These are phyloP conservation scores for Lachnellula hyalina DNA, from an alignment of 2,329 filamentous ascomycete species.

Conservation along the genomic window DNA sequence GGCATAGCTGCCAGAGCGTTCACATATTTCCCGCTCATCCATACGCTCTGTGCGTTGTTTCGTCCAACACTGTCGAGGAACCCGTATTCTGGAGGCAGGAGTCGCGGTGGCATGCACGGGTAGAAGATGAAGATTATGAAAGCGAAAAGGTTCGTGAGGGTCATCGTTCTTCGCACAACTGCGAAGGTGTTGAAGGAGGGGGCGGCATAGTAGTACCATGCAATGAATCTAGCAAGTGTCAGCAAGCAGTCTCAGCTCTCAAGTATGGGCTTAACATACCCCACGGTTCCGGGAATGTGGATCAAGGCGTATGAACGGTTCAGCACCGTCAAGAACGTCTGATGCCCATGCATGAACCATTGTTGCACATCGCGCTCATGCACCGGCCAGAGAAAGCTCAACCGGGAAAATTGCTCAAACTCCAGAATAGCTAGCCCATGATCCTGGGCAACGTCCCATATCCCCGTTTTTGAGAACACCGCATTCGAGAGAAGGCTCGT, in stretches of 20 bases:
- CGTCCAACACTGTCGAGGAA: slow-evolving; percentile 47
- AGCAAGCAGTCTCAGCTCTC: slow-evolving; percentile 6
- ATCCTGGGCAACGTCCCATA: slow-evolving; percentile 51
- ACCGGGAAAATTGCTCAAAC: slow-evolving; percentile 45
- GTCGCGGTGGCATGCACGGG: slow-evolving; percentile 47
- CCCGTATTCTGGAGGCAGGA: slow-evolving; percentile 44
- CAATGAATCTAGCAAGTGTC: slow-evolving; percentile 46
- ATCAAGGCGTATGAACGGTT: slow-evolving; percentile 56
- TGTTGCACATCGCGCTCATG: slow-evolving; percentile 48
- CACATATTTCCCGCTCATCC: slow-evolving; percentile 45
- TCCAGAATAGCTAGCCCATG: slow-evolving; percentile 51
- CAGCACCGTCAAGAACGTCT: slow-evolving; percentile 47
- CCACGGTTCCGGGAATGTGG: slow-evolving; percentile 55
- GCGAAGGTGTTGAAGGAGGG: slow-evolving; percentile 43
- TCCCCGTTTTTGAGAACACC: slow-evolving; percentile 35
- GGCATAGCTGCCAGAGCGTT: slow-evolving; percentile 48
- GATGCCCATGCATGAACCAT: slow-evolving; percentile 51
- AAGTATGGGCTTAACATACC: slow-evolving; percentile 34
- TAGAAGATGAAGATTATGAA: slow-evolving; percentile 48
- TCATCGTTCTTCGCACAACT: slow-evolving; percentile 43
- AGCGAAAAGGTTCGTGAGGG: slow-evolving; percentile 48
- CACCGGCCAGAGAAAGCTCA: slow-evolving; percentile 48
- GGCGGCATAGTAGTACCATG: slow-evolving; percentile 58
- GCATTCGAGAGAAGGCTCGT: slow-evolving; percentile 26
- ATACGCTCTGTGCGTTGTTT: slow-evolving; percentile 44